Percentiles rank a stretch among this genome's conserved stretches.
These are phyloP conservation scores for Colletotrichum destructivum DNA, from an alignment of 2,329 filamentous ascomycete genomes.

Conservation along the genomic window DNA sequence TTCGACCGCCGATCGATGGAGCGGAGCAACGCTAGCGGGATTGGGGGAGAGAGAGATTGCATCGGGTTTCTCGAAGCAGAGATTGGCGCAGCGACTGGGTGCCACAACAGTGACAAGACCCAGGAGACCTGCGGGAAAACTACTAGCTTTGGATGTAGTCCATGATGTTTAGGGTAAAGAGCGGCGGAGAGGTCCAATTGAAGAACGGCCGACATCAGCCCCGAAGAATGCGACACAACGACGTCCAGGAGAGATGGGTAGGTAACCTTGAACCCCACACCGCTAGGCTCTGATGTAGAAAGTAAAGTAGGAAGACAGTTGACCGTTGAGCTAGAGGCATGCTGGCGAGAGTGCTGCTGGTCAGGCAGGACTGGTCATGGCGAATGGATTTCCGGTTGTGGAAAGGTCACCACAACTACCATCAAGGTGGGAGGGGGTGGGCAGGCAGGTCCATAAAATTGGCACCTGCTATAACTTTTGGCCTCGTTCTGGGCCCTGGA, in stretches of 20 bases:
- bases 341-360: not conserved
- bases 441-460: too few species aligned
- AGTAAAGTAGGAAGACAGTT: not conserved
- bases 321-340: not conserved
- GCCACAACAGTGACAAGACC: not conserved
- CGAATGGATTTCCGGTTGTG: not conserved
- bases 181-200: not conserved
- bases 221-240: constrained; percentile 2
- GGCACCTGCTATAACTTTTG: too few species aligned
- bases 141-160: too few species aligned
- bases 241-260: constrained; percentile 5
- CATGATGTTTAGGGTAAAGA: too few species aligned
- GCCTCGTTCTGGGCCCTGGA: too few species aligned
- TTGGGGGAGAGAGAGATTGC: constrained; percentile 1
- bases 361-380: not conserved
- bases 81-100: constrained; percentile 2
- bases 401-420: not conserved
- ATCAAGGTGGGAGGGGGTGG: not conserved
- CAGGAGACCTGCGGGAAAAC: not conserved
- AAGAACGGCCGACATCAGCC: not conserved
- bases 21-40: constrained; percentile 11
- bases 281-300: not conserved
- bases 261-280: not conserved
- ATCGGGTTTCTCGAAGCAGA: not conserved
- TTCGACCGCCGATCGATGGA: constrained; percentile 26